Conservation (phyloP, 2,329 filamentous ascomycete genomes). For the Alternaria brassicae region DNA sequence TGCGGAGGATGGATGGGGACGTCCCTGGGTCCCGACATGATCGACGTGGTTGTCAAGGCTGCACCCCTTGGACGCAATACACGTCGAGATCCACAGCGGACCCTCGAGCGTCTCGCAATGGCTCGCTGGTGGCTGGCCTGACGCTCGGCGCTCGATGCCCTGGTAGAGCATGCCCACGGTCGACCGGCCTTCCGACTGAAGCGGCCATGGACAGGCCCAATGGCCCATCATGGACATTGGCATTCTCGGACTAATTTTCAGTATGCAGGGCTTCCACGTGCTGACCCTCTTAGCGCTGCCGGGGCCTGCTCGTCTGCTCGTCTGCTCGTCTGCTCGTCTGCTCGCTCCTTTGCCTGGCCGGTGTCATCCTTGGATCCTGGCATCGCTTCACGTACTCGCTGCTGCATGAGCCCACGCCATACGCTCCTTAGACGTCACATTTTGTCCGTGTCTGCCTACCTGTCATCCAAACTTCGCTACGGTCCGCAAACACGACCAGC, state of each 20-base stretch:
- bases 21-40: conserved; percentile 17
- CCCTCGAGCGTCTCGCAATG: conserved; percentile 6
- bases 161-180: not conserved
- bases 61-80: not conserved
- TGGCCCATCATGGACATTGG: conserved; percentile 6
- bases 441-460: conserved; percentile 21
- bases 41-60: conserved; percentile 14
- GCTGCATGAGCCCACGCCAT: conserved; percentile 23
- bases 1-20: conserved; percentile 11
- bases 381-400: conserved; percentile 23
- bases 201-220: conserved; percentile 10
- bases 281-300: conserved; percentile 21
- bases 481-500: conserved; percentile 22
- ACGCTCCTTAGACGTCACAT: conserved; percentile 31
- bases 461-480: conserved; percentile 23
- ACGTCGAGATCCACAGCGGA: conserved; percentile 11
- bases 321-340: conserved; percentile 6
- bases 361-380: conserved; percentile 16
- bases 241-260: conserved; percentile 18
- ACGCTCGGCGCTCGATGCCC: conserved; percentile 6
- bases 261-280: conserved; percentile 37
- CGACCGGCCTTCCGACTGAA: conserved; percentile 11
- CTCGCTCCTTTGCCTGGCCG: conserved; percentile 6
- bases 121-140: not conserved
- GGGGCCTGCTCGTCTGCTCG: conserved; percentile 10